Conservation (phyloP, 1,139 yeast genomes). For the Yamadazyma dushanensis region DNA sequence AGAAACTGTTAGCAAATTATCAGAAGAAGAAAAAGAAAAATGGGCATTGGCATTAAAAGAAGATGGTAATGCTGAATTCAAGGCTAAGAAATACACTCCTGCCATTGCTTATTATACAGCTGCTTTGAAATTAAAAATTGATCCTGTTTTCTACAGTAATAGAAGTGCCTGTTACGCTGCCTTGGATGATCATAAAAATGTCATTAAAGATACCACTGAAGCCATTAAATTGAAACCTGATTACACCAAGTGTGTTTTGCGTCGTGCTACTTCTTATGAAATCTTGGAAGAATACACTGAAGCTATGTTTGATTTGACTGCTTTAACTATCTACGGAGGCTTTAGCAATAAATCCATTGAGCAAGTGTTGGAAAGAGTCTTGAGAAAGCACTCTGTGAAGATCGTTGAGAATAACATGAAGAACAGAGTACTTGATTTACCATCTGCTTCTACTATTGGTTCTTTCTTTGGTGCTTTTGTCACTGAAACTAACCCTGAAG, state of each 20-base stretch:
- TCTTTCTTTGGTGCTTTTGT: constrained; percentile 83
- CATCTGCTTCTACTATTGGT: constrained; percentile 81
- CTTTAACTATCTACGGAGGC: constrained; percentile 74
- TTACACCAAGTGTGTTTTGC: constrained; percentile 81
- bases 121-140: constrained; percentile 73
- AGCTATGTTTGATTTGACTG: constrained; percentile 90
- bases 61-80: constrained; percentile 83
- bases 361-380: constrained; percentile 81
- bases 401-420: constrained; percentile 62
- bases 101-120: constrained; percentile 78
- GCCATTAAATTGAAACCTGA: constrained; percentile 87
- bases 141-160: constrained; percentile 89
- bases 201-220: constrained; percentile 80
- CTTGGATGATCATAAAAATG: constrained; percentile 74
- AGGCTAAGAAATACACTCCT: constrained; percentile 61
- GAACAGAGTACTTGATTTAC: constrained; percentile 58
- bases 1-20: constrained; percentile 46
- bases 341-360: constrained; percentile 79
- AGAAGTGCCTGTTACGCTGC: constrained; percentile 95
- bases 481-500: constrained; percentile 46
- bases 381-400: constrained; percentile 71
- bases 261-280: constrained; percentile 85
- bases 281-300: constrained; percentile 73
- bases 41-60: constrained; percentile 82
- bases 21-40: constrained; percentile 58